Percentiles rank a stretch among this genome's conserved stretches.
phyloP scores from a whole-genome alignment of 2,329 filamentous ascomycete species.

The Calonectria naviculata region DNA sequence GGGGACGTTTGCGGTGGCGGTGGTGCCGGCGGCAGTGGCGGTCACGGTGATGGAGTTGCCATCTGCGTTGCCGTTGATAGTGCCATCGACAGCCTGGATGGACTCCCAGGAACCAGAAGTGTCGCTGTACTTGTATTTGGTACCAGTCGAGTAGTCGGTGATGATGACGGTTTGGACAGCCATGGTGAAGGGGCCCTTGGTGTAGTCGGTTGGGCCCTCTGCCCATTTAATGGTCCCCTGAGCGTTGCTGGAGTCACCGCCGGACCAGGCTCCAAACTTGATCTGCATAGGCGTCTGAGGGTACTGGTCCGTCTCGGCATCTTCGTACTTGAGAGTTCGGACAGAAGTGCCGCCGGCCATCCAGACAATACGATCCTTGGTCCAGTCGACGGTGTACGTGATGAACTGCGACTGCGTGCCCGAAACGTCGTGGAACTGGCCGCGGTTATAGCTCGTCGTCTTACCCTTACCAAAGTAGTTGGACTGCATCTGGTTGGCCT shows the following conservation, averaged over 20 bases:
- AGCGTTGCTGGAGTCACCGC: conserved; percentile 83
- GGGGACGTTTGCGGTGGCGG: conserved; percentile 71
- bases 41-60: conserved; percentile 63
- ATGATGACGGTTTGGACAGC: conserved; percentile 79
- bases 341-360: conserved; percentile 82
- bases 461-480: conserved; percentile 98
- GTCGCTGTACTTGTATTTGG: conserved; percentile 84
- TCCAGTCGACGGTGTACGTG: conserved; percentile 95
- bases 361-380: conserved; percentile 85
- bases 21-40: conserved; percentile 70
- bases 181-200: conserved; percentile 87
- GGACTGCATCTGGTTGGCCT: conserved; percentile 83
- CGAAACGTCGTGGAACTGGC: conserved; percentile 77
- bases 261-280: conserved; percentile 92
- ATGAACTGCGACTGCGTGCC: conserved; percentile 81
- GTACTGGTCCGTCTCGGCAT: conserved; percentile 80
- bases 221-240: conserved; percentile 92
- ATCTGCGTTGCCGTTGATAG: conserved; percentile 75
- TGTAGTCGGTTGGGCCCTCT: conserved; percentile 86
- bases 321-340: conserved; percentile 76
- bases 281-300: conserved; percentile 96
- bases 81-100: conserved; percentile 83
- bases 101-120: conserved; percentile 82
- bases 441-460: conserved; percentile 87
- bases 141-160: conserved; percentile 93